phyloP scores from a whole-genome alignment of 2,329 filamentous ascomycete genomes.

The Fusarium algeriense region DNA sequence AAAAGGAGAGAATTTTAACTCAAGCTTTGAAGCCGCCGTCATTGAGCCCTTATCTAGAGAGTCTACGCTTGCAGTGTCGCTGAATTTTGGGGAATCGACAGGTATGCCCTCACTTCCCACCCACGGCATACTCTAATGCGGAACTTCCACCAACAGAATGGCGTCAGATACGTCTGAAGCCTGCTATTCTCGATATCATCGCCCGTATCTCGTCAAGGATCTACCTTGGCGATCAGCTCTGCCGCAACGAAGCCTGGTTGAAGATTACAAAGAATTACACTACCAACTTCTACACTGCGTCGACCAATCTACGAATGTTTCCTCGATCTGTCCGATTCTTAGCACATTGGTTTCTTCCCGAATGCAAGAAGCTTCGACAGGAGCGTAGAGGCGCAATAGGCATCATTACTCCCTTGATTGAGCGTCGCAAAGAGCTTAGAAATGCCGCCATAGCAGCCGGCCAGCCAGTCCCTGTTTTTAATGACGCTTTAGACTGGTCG shows the following conservation, averaged over 20 bases:
- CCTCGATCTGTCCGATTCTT: not conserved
- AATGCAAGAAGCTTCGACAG: not conserved
- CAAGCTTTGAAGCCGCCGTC: not conserved
- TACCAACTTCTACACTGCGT: not conserved
- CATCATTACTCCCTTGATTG: not conserved
- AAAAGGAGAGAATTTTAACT: fast-evolving
- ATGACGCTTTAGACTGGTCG: slow-evolving; percentile 9
- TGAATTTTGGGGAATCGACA: not conserved
- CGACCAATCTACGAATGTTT: not conserved
- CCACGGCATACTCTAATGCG: too few species aligned
- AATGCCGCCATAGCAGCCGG: not conserved
- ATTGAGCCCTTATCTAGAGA: not conserved
- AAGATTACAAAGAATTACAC: slow-evolving; percentile 10
- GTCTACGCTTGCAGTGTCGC: not conserved
- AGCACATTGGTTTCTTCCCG: slow-evolving; percentile 3
- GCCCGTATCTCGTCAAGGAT: slow-evolving; percentile 6
- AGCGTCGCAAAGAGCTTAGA: not conserved
- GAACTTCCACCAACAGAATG: not conserved
- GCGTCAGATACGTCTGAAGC: not conserved
- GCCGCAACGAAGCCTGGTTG: slow-evolving; percentile 8
- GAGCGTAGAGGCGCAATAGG: not conserved
- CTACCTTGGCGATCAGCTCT: not conserved
- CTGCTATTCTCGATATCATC: not conserved
- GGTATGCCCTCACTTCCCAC: not conserved
- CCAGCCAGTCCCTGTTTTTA: not conserved